Evolutionary conservation across 148 eudicot genomes (phyloP).

Genomic region (Chenopodium suecicum): DNA sequence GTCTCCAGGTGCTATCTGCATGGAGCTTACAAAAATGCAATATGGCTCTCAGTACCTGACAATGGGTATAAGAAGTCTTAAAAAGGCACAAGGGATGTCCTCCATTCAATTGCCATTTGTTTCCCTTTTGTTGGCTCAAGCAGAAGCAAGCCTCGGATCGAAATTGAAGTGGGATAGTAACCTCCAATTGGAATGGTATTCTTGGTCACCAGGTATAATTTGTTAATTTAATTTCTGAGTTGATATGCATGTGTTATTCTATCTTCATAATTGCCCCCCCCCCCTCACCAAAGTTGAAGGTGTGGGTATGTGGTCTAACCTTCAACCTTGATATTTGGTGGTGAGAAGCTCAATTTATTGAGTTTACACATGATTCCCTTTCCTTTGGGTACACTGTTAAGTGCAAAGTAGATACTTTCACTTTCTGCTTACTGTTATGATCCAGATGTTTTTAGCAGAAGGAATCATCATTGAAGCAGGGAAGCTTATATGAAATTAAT

Average conservation of each 20-base stretch:
- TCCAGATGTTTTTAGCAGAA: neutral
- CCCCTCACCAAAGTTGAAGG: too few species aligned
- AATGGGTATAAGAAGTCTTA: slow-evolving; percentile 64
- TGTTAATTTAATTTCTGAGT: neutral
- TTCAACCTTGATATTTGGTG: neutral
- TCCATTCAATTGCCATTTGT: slow-evolving; percentile 49
- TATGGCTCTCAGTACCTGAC: slow-evolving; percentile 57
- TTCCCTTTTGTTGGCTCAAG: slow-evolving; percentile 79
- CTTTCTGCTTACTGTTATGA: neutral
- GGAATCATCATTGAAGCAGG: neutral
- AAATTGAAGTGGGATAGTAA: slow-evolving; percentile 67
- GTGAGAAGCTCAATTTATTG: neutral
- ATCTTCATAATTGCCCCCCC: neutral
- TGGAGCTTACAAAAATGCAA: slow-evolving; percentile 70
- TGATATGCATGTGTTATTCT: neutral
- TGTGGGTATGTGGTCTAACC: neutral
- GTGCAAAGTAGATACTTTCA: neutral
- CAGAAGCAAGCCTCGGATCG: slow-evolving; percentile 88
- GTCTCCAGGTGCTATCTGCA: slow-evolving; percentile 70
- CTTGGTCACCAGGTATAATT: slow-evolving; percentile 83
- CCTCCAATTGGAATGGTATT: slow-evolving; percentile 68
- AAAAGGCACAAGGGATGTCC: slow-evolving; percentile 60
- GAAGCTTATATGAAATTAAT: neutral
- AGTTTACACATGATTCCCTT: neutral
- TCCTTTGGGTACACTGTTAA: too few species aligned